Percentiles rank a stretch among this genome's conserved stretches.
Conservation (phyloP, 2,329 filamentous ascomycete genomes). For the Lachnellula cervina region DNA sequence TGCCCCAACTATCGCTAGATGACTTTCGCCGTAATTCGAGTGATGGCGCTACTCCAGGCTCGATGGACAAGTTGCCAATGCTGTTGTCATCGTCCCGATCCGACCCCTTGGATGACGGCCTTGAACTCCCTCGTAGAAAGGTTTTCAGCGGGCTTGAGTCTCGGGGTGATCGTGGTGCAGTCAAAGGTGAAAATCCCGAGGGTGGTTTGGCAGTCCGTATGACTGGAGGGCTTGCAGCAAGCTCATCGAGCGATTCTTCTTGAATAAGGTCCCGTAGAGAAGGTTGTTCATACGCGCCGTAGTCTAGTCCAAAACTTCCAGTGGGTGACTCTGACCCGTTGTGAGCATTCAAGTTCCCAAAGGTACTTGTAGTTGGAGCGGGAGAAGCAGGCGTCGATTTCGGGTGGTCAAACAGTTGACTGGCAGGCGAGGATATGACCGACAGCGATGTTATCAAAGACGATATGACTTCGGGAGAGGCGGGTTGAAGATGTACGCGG, state of each 20-base stretch:
- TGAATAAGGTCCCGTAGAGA: slow-evolving; percentile 46
- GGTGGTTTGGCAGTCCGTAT: slow-evolving; percentile 78
- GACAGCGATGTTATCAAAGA: slow-evolving; percentile 65
- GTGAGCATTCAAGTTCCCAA: slow-evolving; percentile 17
- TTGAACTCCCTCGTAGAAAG: slow-evolving; percentile 50
- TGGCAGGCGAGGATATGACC: slow-evolving; percentile 63
- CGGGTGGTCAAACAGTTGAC: slow-evolving; percentile 62
- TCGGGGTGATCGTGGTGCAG: slow-evolving; percentile 52
- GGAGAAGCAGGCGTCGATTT: slow-evolving; percentile 35
- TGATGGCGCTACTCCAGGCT: slow-evolving; percentile 46
- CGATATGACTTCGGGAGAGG: slow-evolving; percentile 63
- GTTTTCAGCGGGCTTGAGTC: slow-evolving; percentile 49
- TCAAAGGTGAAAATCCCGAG: slow-evolving; percentile 67
- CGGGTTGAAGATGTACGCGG: slow-evolving; percentile 30
- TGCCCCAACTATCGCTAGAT: slow-evolving; percentile 60
- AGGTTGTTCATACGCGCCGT: slow-evolving; percentile 57
- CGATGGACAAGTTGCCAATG: slow-evolving; percentile 60
- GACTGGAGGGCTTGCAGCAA: slow-evolving; percentile 62
- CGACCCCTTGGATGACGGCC: slow-evolving; percentile 57
- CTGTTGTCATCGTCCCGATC: slow-evolving; percentile 53
- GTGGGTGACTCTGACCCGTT: slow-evolving; percentile 23
- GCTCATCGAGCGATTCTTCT: slow-evolving; percentile 50
- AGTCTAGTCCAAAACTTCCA: slow-evolving; percentile 64
- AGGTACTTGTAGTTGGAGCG: slow-evolving; percentile 30
- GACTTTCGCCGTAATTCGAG: slow-evolving; percentile 48